Evolutionary conservation across 495 filamentous ascomycete species (phyloP).

Genomic region (Xylaria longipes): DNA sequence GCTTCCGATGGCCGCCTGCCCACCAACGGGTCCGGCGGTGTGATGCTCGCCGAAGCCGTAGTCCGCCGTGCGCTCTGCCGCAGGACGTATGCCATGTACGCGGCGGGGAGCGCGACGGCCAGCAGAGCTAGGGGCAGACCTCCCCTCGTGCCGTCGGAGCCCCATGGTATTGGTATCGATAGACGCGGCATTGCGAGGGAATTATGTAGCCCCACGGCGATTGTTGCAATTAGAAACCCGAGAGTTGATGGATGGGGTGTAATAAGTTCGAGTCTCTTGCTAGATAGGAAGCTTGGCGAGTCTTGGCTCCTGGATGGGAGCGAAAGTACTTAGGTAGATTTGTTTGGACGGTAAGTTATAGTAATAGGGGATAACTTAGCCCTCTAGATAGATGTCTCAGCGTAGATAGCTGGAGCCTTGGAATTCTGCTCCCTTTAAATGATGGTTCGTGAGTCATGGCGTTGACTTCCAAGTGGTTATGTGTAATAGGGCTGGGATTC

Average conservation of each 20-base stretch:
- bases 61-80: conserved; percentile 21
- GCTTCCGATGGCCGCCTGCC: not conserved
- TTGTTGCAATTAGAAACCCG: no score
- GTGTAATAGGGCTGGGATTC: not conserved
- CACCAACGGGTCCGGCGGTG: conserved; percentile 26
- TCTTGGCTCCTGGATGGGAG: not conserved
- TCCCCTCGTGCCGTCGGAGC: not conserved
- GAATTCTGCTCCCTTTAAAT: not conserved
- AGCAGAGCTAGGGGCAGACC: conserved; percentile 24
- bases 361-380: not conserved
- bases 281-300: not conserved
- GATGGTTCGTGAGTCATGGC: not conserved
- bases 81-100: conserved; percentile 24
- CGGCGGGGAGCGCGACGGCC: conserved; percentile 27
- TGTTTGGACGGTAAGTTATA: not conserved
- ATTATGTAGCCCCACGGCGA: conserved; percentile 5
- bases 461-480: not conserved
- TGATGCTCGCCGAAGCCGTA: conserved; percentile 7
- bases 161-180: conserved; percentile 1
- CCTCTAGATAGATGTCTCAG: no score
- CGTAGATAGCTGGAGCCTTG: not conserved
- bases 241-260: not conserved
- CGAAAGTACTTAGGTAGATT: not conserved
- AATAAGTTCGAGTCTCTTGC: not conserved
- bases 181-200: not conserved